Percentiles rank a stretch among this genome's conserved stretches.
Conservation (phyloP, 768 basidiomycete species). For the Dacryopinax spathularia region DNA sequence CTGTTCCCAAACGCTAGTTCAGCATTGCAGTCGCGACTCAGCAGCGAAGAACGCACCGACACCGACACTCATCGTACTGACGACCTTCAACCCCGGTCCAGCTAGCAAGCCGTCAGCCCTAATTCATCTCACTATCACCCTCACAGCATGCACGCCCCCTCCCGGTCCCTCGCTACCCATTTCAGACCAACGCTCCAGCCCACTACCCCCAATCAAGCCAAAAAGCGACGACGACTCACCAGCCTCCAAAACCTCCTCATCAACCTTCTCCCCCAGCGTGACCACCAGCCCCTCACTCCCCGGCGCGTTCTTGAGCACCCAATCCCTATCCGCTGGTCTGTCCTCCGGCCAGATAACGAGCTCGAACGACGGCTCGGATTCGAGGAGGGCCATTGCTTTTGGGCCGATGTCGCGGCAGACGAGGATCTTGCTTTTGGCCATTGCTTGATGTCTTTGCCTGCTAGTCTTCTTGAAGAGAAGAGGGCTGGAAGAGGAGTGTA, state of each 20-base stretch:
- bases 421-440: slow-evolving; percentile 16
- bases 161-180: slow-evolving; percentile 57
- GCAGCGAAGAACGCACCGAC: slow-evolving; percentile 10
- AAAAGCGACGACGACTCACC: not conserved
- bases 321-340: slow-evolving; percentile 40
- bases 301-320: slow-evolving; percentile 59
- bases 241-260: not conserved
- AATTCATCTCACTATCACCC: slow-evolving; percentile 5
- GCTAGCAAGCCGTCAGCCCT: slow-evolving; percentile 30
- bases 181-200: not conserved
- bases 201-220: not conserved
- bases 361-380: slow-evolving; percentile 18
- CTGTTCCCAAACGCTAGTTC: slow-evolving; percentile 70
- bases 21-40: slow-evolving; percentile 24
- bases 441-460: no score
- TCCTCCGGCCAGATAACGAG: slow-evolving; percentile 42
- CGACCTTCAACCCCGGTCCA: slow-evolving; percentile 57
- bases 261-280: slow-evolving; percentile 58
- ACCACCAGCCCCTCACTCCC: slow-evolving; percentile 47
- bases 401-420: slow-evolving; percentile 18
- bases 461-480: no score
- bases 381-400: slow-evolving; percentile 15
- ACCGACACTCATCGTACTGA: slow-evolving; percentile 60
- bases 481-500: no score
- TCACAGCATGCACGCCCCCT: slow-evolving; percentile 40